Base-by-base conservation (phyloP, 768 basidiomycete species). In the Termitomyces sp. region DNA sequence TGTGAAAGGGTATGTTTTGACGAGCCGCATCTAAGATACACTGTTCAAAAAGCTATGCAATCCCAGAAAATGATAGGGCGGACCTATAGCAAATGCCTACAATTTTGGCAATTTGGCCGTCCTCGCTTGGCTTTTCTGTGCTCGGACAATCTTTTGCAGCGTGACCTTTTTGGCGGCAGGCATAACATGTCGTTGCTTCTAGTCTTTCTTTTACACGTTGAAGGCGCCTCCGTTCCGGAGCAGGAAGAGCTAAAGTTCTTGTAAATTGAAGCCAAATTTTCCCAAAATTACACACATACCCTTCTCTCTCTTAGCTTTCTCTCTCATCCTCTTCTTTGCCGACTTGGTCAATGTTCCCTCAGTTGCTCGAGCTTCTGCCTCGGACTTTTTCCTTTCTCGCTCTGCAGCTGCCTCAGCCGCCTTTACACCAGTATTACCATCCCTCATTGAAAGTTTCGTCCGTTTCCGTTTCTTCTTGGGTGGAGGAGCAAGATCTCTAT, bases 101-200 rank as follows among this genome's bases (percentile, higher is more conserved):
- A 22, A 66, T 64, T 38, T 44, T 65, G 54, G 22, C 27, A 35
- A 40, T 63, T 52, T 23, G 45, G 55, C 33, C 58, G 35, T 49
- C 56, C 57, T 56, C 62, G 7, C 48, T 58, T 1, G 58, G 48
- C 42, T 60, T 63, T 52, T 67, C 63, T 11, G 71, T 62, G 15
- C 73, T 81, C 0, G 89, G 88, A 65, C 94, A 98, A 53, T 93
- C 83, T 66, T 77, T 85, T 3, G 93, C 93, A 2, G 87, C 76
- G 64, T 98, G 94, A 0, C 94, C 94, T 57, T 77, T 82, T 63
- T 85, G 76, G 49, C 94, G 81, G 73, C 94, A 98, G 3, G 88
- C 89, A 68, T 94, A 95, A 66, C 94, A 97, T 6, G 81, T 84
- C 1, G 86, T 93, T 2, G 73, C 68, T 9, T 76, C 71, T 12